Percentiles rank a stretch among this genome's conserved stretches.
phyloP scores from a whole-genome alignment of 768 basidiomycete genomes.

The Termitomyces titanicus region DNA sequence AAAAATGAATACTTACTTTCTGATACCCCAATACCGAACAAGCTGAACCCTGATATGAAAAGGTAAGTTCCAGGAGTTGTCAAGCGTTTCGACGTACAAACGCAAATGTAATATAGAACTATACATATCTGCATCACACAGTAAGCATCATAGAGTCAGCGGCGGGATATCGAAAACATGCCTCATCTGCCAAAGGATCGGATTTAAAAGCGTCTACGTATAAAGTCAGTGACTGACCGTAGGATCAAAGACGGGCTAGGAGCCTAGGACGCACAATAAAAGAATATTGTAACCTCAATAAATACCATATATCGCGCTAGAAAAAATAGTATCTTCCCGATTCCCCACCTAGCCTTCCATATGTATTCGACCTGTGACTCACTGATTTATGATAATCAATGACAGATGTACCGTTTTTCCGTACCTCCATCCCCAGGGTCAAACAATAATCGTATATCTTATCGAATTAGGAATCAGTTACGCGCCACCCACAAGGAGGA shows the following conservation, averaged over 20 bases:
- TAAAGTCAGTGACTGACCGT: neutral
- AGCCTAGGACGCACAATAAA: constrained; percentile 21
- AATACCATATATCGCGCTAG: too few relatives aligned
- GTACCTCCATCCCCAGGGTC: too few relatives aligned
- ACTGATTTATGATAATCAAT: too few relatives aligned
- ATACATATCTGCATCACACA: too few relatives aligned
- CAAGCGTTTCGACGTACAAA: neutral
- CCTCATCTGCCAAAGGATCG: neutral
- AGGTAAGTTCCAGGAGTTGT: neutral
- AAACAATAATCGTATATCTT: constrained; percentile 10
- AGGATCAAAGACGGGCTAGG: neutral
- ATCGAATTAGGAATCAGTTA: neutral
- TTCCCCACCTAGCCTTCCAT: constrained; percentile 21
- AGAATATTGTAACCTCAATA: constrained; percentile 17
- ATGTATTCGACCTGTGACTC: constrained; percentile 21
- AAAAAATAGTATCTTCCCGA: constrained; percentile 21
- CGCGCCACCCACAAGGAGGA: neutral
- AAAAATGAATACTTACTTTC: constrained; percentile 10
- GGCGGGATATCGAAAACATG: neutral
- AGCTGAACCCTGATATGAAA: constrained; percentile 1
- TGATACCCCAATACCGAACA: too few relatives aligned
- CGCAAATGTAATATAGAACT: neutral
- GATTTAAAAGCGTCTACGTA: neutral
- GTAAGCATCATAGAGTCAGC: neutral
- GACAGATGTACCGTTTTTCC: neutral